Evolutionary conservation across 805 yeast species (phyloP), one percentile per base, ranked within the genome.

Genomic region (Metahyphopichia silvanorum): DNA sequence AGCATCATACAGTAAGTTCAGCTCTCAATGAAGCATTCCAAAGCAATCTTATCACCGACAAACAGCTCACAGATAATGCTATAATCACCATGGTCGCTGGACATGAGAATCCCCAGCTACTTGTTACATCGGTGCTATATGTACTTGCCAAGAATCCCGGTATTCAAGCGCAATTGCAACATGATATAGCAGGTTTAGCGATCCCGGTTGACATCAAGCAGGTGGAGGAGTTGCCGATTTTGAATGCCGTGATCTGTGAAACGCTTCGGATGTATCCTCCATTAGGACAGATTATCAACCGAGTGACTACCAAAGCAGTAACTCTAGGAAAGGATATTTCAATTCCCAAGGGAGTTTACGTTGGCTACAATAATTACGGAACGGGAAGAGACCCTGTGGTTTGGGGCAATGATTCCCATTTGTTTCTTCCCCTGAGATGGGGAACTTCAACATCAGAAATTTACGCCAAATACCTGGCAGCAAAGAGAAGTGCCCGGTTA

Each of bases 21-120:
- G 59, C 58, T 26, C 48, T 76, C 8, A 59, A 66, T 7, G 49
- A 57, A 5, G 74, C 76, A 1, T 51, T 58, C 25, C 49, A 63
- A 5, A 39, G 40, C 6, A 69, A 64, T 0, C 32, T 39, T 3
- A 57, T 77, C 2, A 57, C 71, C 2, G 53, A 63, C 32, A 60
- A 66, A 30, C 81, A 77, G 41, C 62, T 75, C 33, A 51, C 60
- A 2, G 82, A 77, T 44, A 77, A 77, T 48, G 60, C 74, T 12
- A 69, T 75, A 6, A 76, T 77, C 12, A 57, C 75, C 3, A 50
- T 77, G 44, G 72, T 77, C 27, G 83, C 83, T 0, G 83, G 82
- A 0, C 83, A 77, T 49, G 83, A 77, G 42, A 77, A 77, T 39
- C 83, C 83, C 0, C 77, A 75, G 38, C 46, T 77, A 16, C 50